phyloP scores from a whole-genome alignment of 352 stramenopile genomes.

The Pythium diclinum region DNA sequence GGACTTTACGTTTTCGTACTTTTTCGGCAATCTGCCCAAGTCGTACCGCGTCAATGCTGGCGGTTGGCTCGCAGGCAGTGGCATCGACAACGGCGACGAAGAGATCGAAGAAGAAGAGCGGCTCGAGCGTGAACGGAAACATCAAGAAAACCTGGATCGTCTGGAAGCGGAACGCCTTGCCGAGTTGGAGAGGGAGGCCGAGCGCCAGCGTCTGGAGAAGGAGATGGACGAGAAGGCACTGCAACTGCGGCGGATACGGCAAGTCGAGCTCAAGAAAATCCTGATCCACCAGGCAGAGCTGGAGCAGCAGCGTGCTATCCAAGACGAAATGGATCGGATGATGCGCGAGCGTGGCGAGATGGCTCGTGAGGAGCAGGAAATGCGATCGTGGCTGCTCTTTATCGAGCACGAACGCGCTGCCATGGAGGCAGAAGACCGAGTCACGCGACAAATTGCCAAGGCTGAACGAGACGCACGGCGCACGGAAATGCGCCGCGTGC shows the following conservation, averaged over 20 bases:
- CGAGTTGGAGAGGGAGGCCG: conserved; percentile 49
- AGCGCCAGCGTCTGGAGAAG: conserved; percentile 52
- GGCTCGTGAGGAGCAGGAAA: conserved; percentile 38
- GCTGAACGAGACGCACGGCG: conserved; percentile 26
- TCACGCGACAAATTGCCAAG: conserved; percentile 20
- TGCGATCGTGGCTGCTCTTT: conserved; percentile 28
- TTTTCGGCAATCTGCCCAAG: conserved; percentile 60
- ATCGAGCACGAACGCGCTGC: conserved; percentile 33
- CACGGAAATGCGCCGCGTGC: conserved; percentile 33
- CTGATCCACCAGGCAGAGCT: conserved; percentile 53
- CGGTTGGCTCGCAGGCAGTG: conserved; percentile 53
- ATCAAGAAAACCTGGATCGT: conserved; percentile 55
- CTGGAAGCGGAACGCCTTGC: conserved; percentile 57
- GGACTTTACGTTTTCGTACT: conserved; percentile 69
- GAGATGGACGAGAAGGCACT: conserved; percentile 59
- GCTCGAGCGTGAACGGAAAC: conserved; percentile 51
- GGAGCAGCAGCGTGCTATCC: conserved; percentile 34
- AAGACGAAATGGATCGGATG: conserved; percentile 32
- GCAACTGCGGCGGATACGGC: conserved; percentile 44
- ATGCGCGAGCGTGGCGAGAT: conserved; percentile 26
- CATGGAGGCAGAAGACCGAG: conserved; percentile 51
- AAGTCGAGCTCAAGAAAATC: conserved; percentile 58
- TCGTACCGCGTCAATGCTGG: conserved; percentile 42
- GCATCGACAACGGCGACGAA: conserved; percentile 70
- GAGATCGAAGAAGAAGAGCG: conserved; percentile 68